Percentiles rank a stretch among this genome's conserved stretches.
Conservation (phyloP, 1,139 yeast genomes). For the Pichia sp. region DNA sequence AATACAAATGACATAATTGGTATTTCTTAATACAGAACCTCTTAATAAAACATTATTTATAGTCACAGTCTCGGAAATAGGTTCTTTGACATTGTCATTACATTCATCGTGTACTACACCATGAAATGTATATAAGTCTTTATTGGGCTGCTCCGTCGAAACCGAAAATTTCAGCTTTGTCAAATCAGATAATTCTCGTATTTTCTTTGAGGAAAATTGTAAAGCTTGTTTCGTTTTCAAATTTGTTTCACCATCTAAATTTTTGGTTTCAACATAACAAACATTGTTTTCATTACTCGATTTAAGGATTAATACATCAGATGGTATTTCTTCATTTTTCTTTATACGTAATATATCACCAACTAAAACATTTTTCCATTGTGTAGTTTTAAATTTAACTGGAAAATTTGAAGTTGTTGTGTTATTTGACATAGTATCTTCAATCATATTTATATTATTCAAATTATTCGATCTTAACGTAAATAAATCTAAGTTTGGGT, state of each 20-base stretch:
- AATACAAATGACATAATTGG: constrained; percentile 49
- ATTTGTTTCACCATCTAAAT: constrained; percentile 57
- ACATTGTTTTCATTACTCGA: constrained; percentile 49
- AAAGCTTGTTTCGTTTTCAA: constrained; percentile 48
- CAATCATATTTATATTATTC: background rate
- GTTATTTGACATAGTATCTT: background rate
- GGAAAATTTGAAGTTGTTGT: constrained; percentile 11
- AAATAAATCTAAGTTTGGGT: constrained; percentile 5
- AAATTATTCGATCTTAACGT: constrained; percentile 6
- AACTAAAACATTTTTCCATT: constrained; percentile 51
- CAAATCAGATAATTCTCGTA: constrained; percentile 42
- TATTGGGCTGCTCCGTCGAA: constrained; percentile 52
- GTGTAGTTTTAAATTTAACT: constrained; percentile 28
- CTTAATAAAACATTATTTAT: constrained; percentile 45
- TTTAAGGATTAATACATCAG: constrained; percentile 45
- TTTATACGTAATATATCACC: constrained; percentile 49
- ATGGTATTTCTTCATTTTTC: constrained; percentile 54
- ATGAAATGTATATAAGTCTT: constrained; percentile 47
- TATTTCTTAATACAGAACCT: constrained; percentile 49
- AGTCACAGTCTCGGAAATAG: constrained; percentile 37
- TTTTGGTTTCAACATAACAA: constrained; percentile 54
- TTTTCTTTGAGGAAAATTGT: constrained; percentile 34
- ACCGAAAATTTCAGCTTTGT: constrained; percentile 36
- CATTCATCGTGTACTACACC: constrained; percentile 34
- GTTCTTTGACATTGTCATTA: constrained; percentile 15